Base-by-base conservation (phyloP, 2,329 filamentous ascomycete genomes). In the Plenodomus lindquistii region DNA sequence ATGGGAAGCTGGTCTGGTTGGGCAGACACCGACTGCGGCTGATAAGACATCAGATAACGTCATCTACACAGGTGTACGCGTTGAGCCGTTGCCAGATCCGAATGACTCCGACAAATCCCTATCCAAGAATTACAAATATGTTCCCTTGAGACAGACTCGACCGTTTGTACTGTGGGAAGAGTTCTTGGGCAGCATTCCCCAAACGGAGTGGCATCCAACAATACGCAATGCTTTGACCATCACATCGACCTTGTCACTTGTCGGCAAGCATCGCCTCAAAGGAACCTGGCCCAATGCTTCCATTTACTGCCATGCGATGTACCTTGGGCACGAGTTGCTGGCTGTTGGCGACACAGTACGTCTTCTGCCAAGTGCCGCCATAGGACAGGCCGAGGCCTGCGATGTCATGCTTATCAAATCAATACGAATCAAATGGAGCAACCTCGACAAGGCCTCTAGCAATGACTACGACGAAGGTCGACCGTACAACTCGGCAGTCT, bases 1-100 rank as follows among this genome's bases (percentile, higher is more conserved):
- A 6, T 86, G 83, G 83, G 77, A 82, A 55, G 83, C 79, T 1
- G 83, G 82, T 1, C 71, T 84, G 0, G 70, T 86, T 10, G 77
- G 78, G 1, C 78, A 85, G 59, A 66, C 74, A 3, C 77, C 82
- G 0, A 67, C 73, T 1, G 76, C 79, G 19, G 41, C 60, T 1
- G 60, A 74, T n/a, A 18, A 36, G 13, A 17, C 35, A 9, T 17
- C 16, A 9, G 35, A 37, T 9, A 74, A 68, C 11, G 64, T 83
- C 11, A 80, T 76, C 44, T 77, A 77, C 48, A 77, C 78, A 20
- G 82, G 82, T 0, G 80, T 83, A 47, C 78, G 83, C 0, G 72
- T 86, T 1, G 83, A 86, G 55, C 81, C 80, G 0, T 66, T 84
- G 11, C 76, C 82, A 0, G 69, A 82, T 50, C 77, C 79, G 0